phyloP scores from a whole-genome alignment of 805 yeast genomes.

The Komagataella pseudopastoris region DNA sequence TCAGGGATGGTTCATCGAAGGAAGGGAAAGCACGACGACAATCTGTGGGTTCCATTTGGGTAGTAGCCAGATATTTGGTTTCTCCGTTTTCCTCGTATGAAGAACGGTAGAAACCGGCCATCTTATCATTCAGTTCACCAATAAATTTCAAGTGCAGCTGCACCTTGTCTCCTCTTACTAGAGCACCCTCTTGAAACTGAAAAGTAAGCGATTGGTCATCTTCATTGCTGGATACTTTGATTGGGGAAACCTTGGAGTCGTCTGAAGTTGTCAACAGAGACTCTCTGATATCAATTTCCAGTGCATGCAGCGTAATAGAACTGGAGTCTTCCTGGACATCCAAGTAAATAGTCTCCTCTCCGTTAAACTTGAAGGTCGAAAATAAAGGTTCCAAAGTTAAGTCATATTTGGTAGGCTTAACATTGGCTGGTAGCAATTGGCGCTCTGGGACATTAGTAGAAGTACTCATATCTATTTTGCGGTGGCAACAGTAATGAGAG shows the following conservation, averaged over 20 bases:
- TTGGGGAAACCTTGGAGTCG: constrained; percentile 8
- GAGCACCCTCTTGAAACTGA: constrained; percentile 19
- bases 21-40: constrained; percentile 83
- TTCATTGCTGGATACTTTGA: constrained; percentile 9
- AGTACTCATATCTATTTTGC: not conserved
- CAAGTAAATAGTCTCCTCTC: constrained; percentile 40
- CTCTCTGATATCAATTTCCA: constrained; percentile 49
- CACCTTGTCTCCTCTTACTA: constrained; percentile 24
- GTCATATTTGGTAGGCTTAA: constrained; percentile 60
- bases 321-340: constrained; percentile 33
- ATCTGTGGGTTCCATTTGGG: constrained; percentile 82
- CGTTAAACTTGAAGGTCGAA: constrained; percentile 43
- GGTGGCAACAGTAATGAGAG: not conserved
- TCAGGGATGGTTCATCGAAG: constrained; percentile 73
- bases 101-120: constrained; percentile 77
- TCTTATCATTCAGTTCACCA: constrained; percentile 59
- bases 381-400: constrained; percentile 51
- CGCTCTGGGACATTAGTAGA: not conserved
- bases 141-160: constrained; percentile 36
- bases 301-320: constrained; percentile 39
- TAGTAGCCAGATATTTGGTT: constrained; percentile 63
- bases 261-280: constrained; percentile 21
- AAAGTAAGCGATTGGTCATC: constrained; percentile 28
- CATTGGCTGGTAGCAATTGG: constrained; percentile 46
- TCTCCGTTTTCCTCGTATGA: constrained; percentile 47